phyloP scores from a whole-genome alignment of 2,329 filamentous ascomycete species.

The Arthroderma sp. region DNA sequence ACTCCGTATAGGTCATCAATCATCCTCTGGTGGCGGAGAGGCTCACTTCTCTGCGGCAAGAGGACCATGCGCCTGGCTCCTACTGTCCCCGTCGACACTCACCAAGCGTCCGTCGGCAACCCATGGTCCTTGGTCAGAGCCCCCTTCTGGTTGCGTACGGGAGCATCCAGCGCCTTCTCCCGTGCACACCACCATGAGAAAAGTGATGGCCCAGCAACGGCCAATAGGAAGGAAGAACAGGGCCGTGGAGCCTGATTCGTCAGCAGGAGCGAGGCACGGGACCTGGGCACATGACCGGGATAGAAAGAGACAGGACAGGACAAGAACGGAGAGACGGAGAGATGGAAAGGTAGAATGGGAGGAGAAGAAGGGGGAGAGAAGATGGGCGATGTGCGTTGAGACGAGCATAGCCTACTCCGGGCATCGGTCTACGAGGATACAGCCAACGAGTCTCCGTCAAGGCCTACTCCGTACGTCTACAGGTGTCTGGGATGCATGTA shows the following conservation, averaged over 20 bases:
- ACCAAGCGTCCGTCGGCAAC: not conserved
- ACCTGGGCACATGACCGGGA: conserved; percentile 13
- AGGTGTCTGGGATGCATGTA: too few relatives aligned
- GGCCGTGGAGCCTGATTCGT: conserved; percentile 7
- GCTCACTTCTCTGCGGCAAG: not conserved
- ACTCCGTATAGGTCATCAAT: too few relatives aligned
- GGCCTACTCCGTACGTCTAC: too few relatives aligned
- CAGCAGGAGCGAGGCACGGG: conserved; percentile 12
- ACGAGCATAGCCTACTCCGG: too few relatives aligned
- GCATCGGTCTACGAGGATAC: too few relatives aligned
- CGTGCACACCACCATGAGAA: conserved; percentile 1
- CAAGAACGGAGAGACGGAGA: not conserved
- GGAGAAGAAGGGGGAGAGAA: not conserved
- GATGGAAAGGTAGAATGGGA: not conserved
- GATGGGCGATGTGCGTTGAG: too few relatives aligned
- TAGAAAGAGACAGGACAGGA: not conserved
- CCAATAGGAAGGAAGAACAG: conserved; percentile 3
- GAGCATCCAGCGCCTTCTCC: not conserved
- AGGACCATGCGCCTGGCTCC: not conserved
- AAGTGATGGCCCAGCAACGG: not conserved
- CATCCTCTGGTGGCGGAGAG: not conserved
- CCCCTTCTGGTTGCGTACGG: too few relatives aligned
- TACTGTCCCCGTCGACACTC: not conserved
- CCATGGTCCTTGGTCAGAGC: not conserved
- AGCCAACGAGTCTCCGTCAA: too few relatives aligned